These are phyloP conservation scores for Ceratobasidium sp. DNA, from an alignment of 1,284 basidiomycete genomes.

Conservation along the genomic window DNA sequence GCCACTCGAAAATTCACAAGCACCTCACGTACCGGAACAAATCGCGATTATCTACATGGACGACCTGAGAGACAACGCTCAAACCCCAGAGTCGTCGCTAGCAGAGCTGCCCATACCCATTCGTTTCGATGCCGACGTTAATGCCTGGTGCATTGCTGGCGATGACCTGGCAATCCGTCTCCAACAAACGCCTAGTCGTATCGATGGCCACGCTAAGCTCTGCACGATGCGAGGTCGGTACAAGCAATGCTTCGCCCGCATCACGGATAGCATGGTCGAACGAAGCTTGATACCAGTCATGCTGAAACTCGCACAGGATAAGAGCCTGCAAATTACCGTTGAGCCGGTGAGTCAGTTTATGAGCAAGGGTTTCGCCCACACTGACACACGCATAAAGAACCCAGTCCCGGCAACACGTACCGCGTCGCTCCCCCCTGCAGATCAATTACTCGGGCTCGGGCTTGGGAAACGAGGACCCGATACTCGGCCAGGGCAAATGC, in stretches of 20 bases:
- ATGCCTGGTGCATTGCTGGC: slow-evolving; percentile 75
- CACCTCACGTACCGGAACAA: slow-evolving; percentile 11
- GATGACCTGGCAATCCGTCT: slow-evolving; percentile 67
- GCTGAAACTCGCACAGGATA: slow-evolving; percentile 52
- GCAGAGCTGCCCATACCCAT: slow-evolving; percentile 72
- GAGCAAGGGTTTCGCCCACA: slow-evolving; percentile 3
- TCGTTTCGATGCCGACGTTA: slow-evolving; percentile 57
- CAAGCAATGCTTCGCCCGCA: slow-evolving; percentile 72
- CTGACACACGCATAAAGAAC: slow-evolving; percentile 37
- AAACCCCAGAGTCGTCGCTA: slow-evolving; percentile 64
- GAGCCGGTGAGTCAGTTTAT: slow-evolving; percentile 49
- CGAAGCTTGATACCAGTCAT: slow-evolving; percentile 52
- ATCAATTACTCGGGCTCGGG: slow-evolving; percentile 34
- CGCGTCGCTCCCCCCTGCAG: slow-evolving; percentile 30
- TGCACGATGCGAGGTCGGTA: slow-evolving; percentile 74
- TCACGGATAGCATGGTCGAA: slow-evolving; percentile 59
- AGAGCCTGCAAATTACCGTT: slow-evolving; percentile 54
- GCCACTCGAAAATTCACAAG: slow-evolving; percentile 6
- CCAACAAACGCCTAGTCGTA: slow-evolving; percentile 69
- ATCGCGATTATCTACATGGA: slow-evolving; percentile 55
- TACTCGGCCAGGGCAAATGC: slow-evolving; percentile 19
- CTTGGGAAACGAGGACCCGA: slow-evolving; percentile 24
- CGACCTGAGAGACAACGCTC: slow-evolving; percentile 57
- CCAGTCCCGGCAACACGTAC: not conserved
- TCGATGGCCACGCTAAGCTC: slow-evolving; percentile 77